A percentile compares a stretch with the other conserved stretches of the same genome.
Conservation (phyloP, 2,329 filamentous ascomycete genomes). For the Colletotrichum karsti region DNA sequence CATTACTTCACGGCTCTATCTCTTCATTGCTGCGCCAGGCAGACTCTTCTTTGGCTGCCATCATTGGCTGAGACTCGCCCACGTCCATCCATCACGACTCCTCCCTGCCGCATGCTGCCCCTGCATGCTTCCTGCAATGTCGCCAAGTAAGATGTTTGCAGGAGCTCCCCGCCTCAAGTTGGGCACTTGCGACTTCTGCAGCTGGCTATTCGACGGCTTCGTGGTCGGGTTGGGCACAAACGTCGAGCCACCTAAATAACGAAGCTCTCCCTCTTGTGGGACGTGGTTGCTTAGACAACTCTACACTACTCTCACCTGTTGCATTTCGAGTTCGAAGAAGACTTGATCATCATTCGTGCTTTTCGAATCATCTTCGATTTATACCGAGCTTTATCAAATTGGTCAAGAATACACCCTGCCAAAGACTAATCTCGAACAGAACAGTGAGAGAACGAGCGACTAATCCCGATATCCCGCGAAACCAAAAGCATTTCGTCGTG, state of each 20-base stretch:
- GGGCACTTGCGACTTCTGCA: too few relatives aligned
- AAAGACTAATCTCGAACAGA: background rate
- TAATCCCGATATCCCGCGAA: background rate
- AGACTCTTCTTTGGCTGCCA: background rate
- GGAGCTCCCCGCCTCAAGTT: constrained; percentile 9
- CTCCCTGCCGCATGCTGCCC: background rate
- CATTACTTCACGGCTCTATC: too few relatives aligned
- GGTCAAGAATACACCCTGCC: background rate
- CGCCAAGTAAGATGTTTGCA: background rate
- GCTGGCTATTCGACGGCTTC: too few relatives aligned
- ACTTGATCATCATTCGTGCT: background rate
- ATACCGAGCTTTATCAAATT: background rate
- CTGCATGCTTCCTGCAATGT: constrained; percentile 16
- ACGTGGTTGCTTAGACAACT: background rate
- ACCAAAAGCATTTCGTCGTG: background rate
- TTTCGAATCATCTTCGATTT: background rate
- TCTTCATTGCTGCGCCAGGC: background rate
- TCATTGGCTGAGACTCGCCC: constrained; percentile 21
- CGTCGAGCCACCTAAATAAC: constrained; percentile 16
- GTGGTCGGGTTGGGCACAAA: too few relatives aligned
- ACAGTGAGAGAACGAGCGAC: background rate
- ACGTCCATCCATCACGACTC: constrained; percentile 18
- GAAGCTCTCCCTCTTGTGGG: background rate
- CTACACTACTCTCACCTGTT: background rate
- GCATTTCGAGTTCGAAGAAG: background rate